These are phyloP conservation scores for Yamadazyma taylorii DNA, from an alignment of 1,139 yeast genomes.

Conservation along the genomic window DNA sequence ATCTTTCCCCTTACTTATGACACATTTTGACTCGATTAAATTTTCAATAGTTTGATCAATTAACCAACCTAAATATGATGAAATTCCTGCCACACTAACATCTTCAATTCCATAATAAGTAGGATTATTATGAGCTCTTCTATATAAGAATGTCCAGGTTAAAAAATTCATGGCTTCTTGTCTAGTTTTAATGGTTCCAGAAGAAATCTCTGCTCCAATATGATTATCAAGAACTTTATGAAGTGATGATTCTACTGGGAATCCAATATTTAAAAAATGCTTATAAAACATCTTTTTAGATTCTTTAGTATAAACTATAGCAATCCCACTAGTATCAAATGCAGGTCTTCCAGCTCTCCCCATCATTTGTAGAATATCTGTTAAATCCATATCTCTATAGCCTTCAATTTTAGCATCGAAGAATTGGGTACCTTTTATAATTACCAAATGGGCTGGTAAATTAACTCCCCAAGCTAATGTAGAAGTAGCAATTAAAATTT, in stretches of 20 bases:
- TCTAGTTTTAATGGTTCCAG: conserved; percentile 78
- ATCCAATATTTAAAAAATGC: conserved; percentile 91
- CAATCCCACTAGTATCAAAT: conserved; percentile 91
- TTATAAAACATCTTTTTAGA: conserved; percentile 89
- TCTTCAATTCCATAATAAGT: conserved; percentile 91
- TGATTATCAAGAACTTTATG: conserved; percentile 94
- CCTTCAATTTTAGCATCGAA: conserved; percentile 81
- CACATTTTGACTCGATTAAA: conserved; percentile 73
- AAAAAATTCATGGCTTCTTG: conserved; percentile 92
- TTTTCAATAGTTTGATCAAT: conserved; percentile 71
- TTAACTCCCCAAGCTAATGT: conserved; percentile 98
- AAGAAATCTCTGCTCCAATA: conserved; percentile 92
- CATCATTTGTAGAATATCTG: conserved; percentile 90
- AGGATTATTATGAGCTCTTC: conserved; percentile 95
- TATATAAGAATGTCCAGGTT: conserved; percentile 91
- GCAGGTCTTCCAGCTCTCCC: conserved; percentile 98
- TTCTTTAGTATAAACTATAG: conserved; percentile 91
- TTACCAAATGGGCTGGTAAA: conserved; percentile 90
- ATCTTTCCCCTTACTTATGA: conserved; percentile 50
- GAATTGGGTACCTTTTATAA: conserved; percentile 90
- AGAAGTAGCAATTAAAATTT: conserved; percentile 88
- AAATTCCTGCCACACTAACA: conserved; percentile 62
- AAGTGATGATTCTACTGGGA: conserved; percentile 94
- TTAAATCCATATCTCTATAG: conserved; percentile 84
- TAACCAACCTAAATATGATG: conserved; percentile 66